phyloP scores from a whole-genome alignment of 2,329 filamentous ascomycete genomes.

The Clarireedia sp. region DNA sequence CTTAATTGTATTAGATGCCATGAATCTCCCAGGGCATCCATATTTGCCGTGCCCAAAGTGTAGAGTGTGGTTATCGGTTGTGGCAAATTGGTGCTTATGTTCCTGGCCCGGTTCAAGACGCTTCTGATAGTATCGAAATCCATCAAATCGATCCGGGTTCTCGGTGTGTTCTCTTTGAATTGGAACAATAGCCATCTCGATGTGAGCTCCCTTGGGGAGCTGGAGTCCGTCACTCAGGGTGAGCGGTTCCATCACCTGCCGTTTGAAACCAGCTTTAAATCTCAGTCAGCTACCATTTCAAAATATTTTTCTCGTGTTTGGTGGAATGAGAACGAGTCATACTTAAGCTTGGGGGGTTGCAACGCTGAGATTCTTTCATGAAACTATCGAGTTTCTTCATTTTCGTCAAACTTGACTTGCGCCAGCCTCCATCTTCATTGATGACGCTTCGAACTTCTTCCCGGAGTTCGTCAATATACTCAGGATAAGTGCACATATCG shows the following conservation, averaged over 20 bases:
- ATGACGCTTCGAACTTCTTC: slow-evolving; percentile 21
- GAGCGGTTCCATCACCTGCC: slow-evolving; percentile 10
- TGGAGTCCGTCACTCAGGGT: slow-evolving; percentile 15
- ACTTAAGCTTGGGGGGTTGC: slow-evolving; percentile 24
- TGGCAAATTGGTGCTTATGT: slow-evolving; percentile 1
- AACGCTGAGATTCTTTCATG: slow-evolving; percentile 32
- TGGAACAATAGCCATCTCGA: background rate
- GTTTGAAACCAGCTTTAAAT: slow-evolving; percentile 5
- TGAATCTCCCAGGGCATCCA: slow-evolving; percentile 35
- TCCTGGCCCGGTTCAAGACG: background rate
- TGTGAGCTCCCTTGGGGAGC: background rate
- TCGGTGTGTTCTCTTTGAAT: background rate
- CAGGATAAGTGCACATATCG: slow-evolving; percentile 17
- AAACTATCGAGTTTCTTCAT: slow-evolving; percentile 31
- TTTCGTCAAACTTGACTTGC: background rate
- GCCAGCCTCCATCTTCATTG: background rate
- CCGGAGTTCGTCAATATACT: slow-evolving; percentile 18
- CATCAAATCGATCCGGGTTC: background rate
- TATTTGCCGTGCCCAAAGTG: slow-evolving; percentile 33
- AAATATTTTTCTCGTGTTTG: background rate
- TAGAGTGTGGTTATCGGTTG: background rate
- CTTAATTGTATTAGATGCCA: slow-evolving; percentile 18
- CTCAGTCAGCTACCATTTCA: background rate
- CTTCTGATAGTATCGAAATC: slow-evolving; percentile 5
- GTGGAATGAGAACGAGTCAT: slow-evolving; percentile 7